A percentile compares a stretch with the other conserved stretches of the same genome.
phyloP scores from a whole-genome alignment of 2,329 filamentous ascomycete genomes.

The Sphaceloma murrayae region DNA sequence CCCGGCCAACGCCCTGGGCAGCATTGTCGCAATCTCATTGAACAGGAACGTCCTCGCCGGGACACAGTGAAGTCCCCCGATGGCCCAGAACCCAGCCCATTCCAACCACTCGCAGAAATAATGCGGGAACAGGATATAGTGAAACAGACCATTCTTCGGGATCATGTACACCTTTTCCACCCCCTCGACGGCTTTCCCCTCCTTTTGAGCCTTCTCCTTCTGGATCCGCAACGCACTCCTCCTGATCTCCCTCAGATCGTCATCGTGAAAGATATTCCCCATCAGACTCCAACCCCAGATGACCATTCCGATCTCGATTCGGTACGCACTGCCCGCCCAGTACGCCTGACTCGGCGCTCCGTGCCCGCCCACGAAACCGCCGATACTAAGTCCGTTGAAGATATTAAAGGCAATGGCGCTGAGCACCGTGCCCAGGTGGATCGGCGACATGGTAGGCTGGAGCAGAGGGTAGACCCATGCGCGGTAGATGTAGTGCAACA shows the following conservation, averaged over 20 bases:
- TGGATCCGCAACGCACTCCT: slow-evolving; percentile 56
- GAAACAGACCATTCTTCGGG: slow-evolving; percentile 73
- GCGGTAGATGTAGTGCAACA: slow-evolving; percentile 82
- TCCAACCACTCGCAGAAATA: slow-evolving; percentile 97
- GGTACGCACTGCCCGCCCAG: slow-evolving; percentile 38
- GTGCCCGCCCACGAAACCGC: slow-evolving; percentile 73
- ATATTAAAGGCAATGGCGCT: slow-evolving; percentile 66
- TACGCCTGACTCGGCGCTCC: slow-evolving; percentile 53
- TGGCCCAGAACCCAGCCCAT: slow-evolving; percentile 82
- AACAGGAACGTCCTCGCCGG: slow-evolving; percentile 74
- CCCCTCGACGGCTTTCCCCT: slow-evolving; percentile 38
- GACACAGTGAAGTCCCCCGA: slow-evolving; percentile 53
- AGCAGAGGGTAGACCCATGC: slow-evolving; percentile 70
- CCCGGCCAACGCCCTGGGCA: slow-evolving; percentile 73
- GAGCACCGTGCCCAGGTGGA: slow-evolving; percentile 60
- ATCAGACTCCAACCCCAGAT: slow-evolving; percentile 69
- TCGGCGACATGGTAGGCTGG: slow-evolving; percentile 86
- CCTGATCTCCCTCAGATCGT: slow-evolving; percentile 78
- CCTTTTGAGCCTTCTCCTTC: slow-evolving; percentile 39
- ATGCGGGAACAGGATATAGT: slow-evolving; percentile 77
- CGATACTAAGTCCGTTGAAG: slow-evolving; percentile 67
- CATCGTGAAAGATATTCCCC: slow-evolving; percentile 82
- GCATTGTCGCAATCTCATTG: slow-evolving; percentile 84
- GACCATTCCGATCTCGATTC: slow-evolving; percentile 54
- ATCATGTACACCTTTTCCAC: slow-evolving; percentile 81